These are phyloP conservation scores for Wickerhamomyces hampshirensis DNA, from an alignment of 805 yeast species.

Conservation along the genomic window DNA sequence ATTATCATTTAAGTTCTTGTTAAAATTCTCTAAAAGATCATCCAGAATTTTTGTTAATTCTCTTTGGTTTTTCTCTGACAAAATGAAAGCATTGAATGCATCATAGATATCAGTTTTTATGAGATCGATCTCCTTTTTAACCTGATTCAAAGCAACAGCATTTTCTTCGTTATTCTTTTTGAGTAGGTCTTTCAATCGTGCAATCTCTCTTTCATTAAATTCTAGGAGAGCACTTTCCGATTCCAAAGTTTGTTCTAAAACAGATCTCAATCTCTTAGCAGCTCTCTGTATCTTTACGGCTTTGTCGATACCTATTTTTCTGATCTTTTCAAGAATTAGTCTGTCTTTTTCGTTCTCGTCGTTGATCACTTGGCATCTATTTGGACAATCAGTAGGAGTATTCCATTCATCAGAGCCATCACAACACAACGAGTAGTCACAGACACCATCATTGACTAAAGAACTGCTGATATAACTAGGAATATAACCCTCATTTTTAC, in stretches of 20 bases:
- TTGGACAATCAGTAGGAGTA: slow-evolving; percentile 20
- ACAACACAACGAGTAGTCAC: slow-evolving; percentile 87
- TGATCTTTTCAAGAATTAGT: slow-evolving; percentile 7
- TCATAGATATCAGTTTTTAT: slow-evolving; percentile 13
- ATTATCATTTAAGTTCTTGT: slow-evolving; percentile 80
- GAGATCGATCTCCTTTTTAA: slow-evolving; percentile 2
- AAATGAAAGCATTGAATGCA: slow-evolving; percentile 18
- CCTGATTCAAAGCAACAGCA: slow-evolving; percentile 12
- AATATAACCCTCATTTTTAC: slow-evolving; percentile 69
- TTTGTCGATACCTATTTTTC: slow-evolving; percentile 17
- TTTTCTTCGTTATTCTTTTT: slow-evolving; percentile 6
- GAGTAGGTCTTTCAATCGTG: slow-evolving; percentile 3
- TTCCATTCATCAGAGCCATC: slow-evolving; percentile 85
- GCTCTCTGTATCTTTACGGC: slow-evolving; percentile 16
- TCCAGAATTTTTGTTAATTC: slow-evolving; percentile 35
- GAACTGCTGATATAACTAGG: slow-evolving; percentile 59
- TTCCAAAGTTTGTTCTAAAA: slow-evolving; percentile 11
- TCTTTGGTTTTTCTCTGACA: slow-evolving; percentile 21
- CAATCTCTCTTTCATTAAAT: slow-evolving; percentile 9
- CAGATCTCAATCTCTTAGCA: slow-evolving; percentile 21
- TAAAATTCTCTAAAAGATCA: slow-evolving; percentile 53
- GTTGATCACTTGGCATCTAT: slow-evolving; percentile 26
- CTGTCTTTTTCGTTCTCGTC: slow-evolving; percentile 13
- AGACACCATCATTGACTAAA: slow-evolving; percentile 82
- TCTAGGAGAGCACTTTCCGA: slow-evolving; percentile 5